A percentile compares a stretch with the other conserved stretches of the same genome.
These are phyloP conservation scores for Colletotrichum kahawae DNA, from an alignment of 2,329 filamentous ascomycete species.

Conservation along the genomic window DNA sequence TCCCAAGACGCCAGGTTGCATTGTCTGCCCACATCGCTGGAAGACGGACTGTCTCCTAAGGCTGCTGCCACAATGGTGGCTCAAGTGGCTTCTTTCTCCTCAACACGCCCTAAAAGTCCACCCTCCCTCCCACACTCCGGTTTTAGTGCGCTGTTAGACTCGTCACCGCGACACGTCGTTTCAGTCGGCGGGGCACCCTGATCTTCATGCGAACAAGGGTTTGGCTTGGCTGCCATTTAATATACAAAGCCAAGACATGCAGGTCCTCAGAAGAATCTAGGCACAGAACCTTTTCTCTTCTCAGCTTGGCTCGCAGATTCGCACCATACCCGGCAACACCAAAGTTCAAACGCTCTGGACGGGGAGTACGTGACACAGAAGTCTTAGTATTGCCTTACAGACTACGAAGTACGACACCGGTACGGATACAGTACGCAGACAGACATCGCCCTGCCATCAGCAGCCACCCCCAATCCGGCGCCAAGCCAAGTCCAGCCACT, in stretches of 20 bases:
- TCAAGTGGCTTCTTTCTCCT: not conserved
- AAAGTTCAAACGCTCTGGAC: not conserved
- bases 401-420: not conserved
- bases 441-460: not conserved
- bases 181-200: not conserved
- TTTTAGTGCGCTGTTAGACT: not conserved
- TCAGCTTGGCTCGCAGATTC: not conserved
- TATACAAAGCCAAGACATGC: constrained; percentile 1
- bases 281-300: not conserved
- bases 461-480: not conserved
- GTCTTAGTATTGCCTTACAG: not conserved
- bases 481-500: not conserved
- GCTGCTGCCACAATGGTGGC: not conserved
- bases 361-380: not conserved
- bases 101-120: not conserved
- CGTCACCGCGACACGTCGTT: not conserved
- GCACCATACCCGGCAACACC: not conserved
- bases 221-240: not conserved
- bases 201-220: constrained; percentile 8
- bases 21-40: not conserved
- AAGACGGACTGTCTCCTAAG: not conserved
- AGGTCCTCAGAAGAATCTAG: not conserved
- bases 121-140: not conserved
- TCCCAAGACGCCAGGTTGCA: constrained; percentile 16
- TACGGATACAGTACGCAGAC: not conserved